Evolutionary conservation across 306 rosid species (phyloP).

Genomic region (Quillaja saponaria): DNA sequence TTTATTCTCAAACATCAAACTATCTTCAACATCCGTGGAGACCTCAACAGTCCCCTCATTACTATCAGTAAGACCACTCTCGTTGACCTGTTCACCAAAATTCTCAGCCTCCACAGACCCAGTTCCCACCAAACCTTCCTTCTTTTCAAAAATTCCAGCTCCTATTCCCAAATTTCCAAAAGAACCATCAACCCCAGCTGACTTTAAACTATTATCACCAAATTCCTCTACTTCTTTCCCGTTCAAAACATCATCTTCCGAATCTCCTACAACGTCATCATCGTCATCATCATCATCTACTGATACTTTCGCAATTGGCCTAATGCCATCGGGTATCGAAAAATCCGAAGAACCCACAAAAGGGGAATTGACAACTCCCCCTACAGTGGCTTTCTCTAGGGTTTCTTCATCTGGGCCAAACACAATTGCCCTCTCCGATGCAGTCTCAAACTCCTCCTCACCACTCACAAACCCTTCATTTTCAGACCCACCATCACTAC

Average conservation of each 20-base stretch:
- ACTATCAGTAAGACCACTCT: conserved; percentile 36
- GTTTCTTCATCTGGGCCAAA: conserved; percentile 29
- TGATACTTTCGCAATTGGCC: conserved; percentile 58
- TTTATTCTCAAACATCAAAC: conserved; percentile 21
- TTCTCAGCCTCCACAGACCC: conserved; percentile 6
- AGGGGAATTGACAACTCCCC: conserved; percentile 15
- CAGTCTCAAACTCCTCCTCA: conserved; percentile 54
- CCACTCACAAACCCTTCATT: conserved; percentile 68
- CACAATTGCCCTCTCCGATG: conserved; percentile 40
- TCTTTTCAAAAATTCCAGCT: conserved; percentile 19
- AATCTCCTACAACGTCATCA: conserved; percentile 30
- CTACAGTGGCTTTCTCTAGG: conserved; percentile 15
- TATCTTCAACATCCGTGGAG: conserved; percentile 14
- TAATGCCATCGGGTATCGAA: conserved; percentile 32
- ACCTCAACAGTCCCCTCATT: conserved; percentile 37
- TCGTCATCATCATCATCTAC: conserved; percentile 49
- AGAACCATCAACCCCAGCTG: conserved; percentile 28
- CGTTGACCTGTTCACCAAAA: conserved; percentile 34
- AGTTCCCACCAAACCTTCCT: conserved; percentile 16
- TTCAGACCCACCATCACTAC: conserved; percentile 44
- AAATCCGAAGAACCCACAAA: conserved; percentile 31
- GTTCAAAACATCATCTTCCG: conserved; percentile 10
- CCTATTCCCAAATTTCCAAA: conserved; percentile 28
- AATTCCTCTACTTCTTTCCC: conserved; percentile 21
- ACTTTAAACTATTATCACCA: conserved; percentile 16